Evolutionary conservation across 1,284 basidiomycete species (phyloP).

Genomic region (Farysia itapuensis): DNA sequence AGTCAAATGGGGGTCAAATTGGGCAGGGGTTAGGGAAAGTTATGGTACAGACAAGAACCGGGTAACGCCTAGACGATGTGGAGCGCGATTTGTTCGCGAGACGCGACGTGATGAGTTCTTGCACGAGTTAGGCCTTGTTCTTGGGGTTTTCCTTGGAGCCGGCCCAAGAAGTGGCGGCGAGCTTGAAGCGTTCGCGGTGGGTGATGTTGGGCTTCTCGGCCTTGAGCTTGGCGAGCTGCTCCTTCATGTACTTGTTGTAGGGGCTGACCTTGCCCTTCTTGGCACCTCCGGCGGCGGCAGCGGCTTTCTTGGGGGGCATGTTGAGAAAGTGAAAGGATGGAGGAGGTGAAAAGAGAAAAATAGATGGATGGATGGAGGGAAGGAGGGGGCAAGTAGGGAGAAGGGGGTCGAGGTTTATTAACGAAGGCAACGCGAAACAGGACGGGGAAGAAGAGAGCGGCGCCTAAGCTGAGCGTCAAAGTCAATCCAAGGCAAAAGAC

Average conservation of each 20-base stretch:
- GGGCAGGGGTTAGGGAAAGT: too few relatives aligned
- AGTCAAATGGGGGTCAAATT: too few relatives aligned
- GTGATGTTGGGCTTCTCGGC: conserved; percentile 39
- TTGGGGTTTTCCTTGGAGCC: conserved; percentile 44
- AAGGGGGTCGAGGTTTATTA: not conserved
- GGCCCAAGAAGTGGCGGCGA: conserved; percentile 42
- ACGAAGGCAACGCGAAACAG: too few relatives aligned
- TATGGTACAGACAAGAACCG: too few relatives aligned
- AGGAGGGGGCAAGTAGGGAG: not conserved
- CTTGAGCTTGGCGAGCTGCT: conserved; percentile 46
- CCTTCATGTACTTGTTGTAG: conserved; percentile 45
- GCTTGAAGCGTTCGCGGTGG: conserved; percentile 55
- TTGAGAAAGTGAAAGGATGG: not conserved
- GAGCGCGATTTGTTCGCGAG: conserved; percentile 1
- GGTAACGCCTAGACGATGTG: not conserved
- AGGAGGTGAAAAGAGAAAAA: conserved; percentile 1
- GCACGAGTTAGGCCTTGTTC: conserved; percentile 39
- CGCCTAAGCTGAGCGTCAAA: conserved; percentile 46
- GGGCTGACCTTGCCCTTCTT: conserved; percentile 41
- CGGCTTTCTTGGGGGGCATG: conserved; percentile 44
- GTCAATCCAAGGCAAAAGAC: not conserved
- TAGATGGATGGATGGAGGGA: conserved; percentile 2
- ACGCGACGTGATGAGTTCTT: not conserved
- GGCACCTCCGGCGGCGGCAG: conserved; percentile 29
- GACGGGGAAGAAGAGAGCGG: not conserved